These are phyloP conservation scores for Russula vinacea DNA, from an alignment of 768 basidiomycete species.

Conservation along the genomic window DNA sequence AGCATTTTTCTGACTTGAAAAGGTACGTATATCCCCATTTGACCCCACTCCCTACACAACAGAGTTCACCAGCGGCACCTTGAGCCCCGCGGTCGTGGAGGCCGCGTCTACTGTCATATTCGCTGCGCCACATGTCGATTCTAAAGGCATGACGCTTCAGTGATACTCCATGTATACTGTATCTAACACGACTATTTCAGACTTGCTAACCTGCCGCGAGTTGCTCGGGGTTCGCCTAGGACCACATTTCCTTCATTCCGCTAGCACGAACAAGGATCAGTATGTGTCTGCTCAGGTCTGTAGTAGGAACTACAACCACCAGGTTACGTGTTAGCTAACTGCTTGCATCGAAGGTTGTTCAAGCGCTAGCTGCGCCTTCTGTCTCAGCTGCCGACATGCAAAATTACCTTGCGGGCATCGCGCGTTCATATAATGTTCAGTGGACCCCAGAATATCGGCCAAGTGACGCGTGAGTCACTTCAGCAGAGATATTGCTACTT, in stretches of 20 bases:
- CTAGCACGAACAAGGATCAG: slow-evolving; percentile 47
- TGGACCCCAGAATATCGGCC: slow-evolving; percentile 63
- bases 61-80: slow-evolving; percentile 36
- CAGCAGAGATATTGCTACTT: slow-evolving; percentile 2
- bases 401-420: slow-evolving; percentile 52
- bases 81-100: slow-evolving; percentile 56
- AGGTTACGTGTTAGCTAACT: not conserved
- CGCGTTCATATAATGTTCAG: slow-evolving; percentile 48
- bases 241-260: slow-evolving; percentile 53
- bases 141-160: slow-evolving; percentile 47
- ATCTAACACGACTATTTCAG: slow-evolving; percentile 37
- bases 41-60: not conserved
- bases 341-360: slow-evolving; percentile 43
- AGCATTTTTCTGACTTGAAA: slow-evolving; percentile 57
- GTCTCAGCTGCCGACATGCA: slow-evolving; percentile 59
- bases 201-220: slow-evolving; percentile 54
- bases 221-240: slow-evolving; percentile 56
- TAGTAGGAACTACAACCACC: not conserved
- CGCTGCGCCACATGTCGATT: slow-evolving; percentile 53
- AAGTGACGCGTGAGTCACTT: slow-evolving; percentile 54
- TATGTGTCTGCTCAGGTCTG: slow-evolving; percentile 53
- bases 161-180: not conserved
- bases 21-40: slow-evolving; percentile 37
- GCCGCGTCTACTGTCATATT: slow-evolving; percentile 67
- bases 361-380: slow-evolving; percentile 49